Conservation (phyloP, 169 alveolate species). For the Eimeria praecox region DNA sequence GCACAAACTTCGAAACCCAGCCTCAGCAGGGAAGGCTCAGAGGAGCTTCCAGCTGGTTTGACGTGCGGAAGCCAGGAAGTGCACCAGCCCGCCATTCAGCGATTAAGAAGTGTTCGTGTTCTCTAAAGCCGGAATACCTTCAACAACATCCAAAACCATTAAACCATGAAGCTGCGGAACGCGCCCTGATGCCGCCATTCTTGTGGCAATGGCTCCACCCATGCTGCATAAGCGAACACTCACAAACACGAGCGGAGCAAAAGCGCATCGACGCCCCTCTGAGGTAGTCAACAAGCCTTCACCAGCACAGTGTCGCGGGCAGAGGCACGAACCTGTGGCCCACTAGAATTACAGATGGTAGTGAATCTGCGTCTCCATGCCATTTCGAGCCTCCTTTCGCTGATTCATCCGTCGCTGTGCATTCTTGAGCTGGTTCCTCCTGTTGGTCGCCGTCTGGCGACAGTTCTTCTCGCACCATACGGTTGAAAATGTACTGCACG, state of each 20-base stretch:
- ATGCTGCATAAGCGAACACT: conserved; percentile 52
- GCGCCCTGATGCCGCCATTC: conserved; percentile 80
- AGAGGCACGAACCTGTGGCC: conserved; percentile 66
- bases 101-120: not conserved
- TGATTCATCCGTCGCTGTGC: not conserved
- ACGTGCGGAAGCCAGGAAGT: not conserved
- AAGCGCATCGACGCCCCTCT: not conserved
- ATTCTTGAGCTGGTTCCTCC: not conserved
- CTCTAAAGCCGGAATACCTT: conserved; percentile 57
- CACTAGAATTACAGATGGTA: conserved; percentile 70
- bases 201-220: conserved; percentile 82
- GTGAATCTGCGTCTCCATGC: conserved; percentile 39
- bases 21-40: not conserved
- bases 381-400: not conserved
- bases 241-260: conserved; percentile 13
- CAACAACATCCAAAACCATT: conserved; percentile 93
- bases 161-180: conserved; percentile 86
- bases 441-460: not conserved
- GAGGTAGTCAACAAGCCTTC: not conserved
- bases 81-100: not conserved
- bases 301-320: not conserved
- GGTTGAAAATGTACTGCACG: conserved; percentile 55
- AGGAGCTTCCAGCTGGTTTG: not conserved
- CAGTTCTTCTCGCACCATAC: conserved; percentile 4
- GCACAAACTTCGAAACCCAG: not conserved